Evolutionary conservation across 2,329 filamentous ascomycete genomes (phyloP), one percentile per base, ranked within the genome.

Genomic region (Dichotomopilus funicola): DNA sequence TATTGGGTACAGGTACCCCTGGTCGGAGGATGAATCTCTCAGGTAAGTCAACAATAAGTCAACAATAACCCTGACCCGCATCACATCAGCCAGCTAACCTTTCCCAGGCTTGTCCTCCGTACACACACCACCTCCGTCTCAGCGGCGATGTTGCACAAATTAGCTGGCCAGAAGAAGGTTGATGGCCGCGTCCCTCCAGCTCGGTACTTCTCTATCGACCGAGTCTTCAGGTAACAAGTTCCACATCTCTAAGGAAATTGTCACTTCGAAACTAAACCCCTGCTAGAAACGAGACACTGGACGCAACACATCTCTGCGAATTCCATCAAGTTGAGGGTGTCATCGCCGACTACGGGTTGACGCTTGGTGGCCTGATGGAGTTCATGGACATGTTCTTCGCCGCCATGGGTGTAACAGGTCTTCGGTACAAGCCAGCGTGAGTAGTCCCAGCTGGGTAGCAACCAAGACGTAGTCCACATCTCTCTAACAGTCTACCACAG

Each of bases 291-390:
- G 94, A 99, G 74, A 90, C 90, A 2, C 91, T 99, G 56, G 94
- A 99, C 68, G 91, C 91, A 11, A 99, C 94, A 7, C 94, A 99
- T 78, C 74, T 99, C 67, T 91, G 91, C 41, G 94, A 99, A 73
- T 99, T 99, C 80, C 94, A 99, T 75, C 94, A 99, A 71, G 89
- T 97, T 37, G 94, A 99, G 74, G 94, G 94, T 72, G 92, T 99
- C 50, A 97, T 99, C 73, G 94, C 94, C 33, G 94, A 99, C 73
- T 97, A 95, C 71, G 88, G 87, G 38, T 79, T 99, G 60, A 95
- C 92, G 0, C 81, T 97, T 13, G 94, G 94, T 63, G 94, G 91
- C 9, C 44, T 63, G 89, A 81, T 61, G 53, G 88, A 80, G 83
- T 74, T 97, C 77, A 91, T 97, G 81, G 87, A 92, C 67, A 85